These are phyloP conservation scores for Sistotremastrum niveocremeum DNA, from an alignment of 768 basidiomycete genomes.

Conservation along the genomic window DNA sequence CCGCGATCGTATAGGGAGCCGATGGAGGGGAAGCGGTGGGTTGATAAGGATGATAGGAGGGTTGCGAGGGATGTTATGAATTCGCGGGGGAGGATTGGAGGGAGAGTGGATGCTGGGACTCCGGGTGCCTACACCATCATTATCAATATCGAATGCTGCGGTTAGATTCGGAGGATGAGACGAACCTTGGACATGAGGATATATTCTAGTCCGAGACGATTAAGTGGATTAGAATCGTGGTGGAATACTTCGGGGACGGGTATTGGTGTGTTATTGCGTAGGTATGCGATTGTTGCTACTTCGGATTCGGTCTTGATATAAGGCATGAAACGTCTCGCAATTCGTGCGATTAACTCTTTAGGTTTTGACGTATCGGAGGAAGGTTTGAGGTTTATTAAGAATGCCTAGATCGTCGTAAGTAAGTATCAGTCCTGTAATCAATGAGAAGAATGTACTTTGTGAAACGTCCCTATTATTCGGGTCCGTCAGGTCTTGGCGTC, in stretches of 20 bases:
- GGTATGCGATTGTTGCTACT: slow-evolving; percentile 72
- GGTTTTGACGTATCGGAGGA: slow-evolving; percentile 31
- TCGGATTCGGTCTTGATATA: slow-evolving; percentile 80
- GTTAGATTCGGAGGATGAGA: slow-evolving; percentile 1
- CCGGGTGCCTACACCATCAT: background rate
- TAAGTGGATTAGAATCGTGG: slow-evolving; percentile 74
- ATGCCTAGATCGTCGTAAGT: slow-evolving; percentile 1
- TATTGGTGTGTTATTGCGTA: slow-evolving; percentile 53
- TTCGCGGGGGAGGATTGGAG: slow-evolving; percentile 9
- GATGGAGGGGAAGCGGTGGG: slow-evolving; percentile 13
- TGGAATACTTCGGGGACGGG: slow-evolving; percentile 67
- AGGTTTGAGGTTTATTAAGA: slow-evolving; percentile 64
- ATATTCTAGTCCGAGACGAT: slow-evolving; percentile 73
- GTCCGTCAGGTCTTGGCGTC: slow-evolving; percentile 7
- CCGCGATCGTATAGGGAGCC: slow-evolving; percentile 16
- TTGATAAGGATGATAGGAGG: slow-evolving; percentile 12
- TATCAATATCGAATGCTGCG: background rate
- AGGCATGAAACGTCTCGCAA: slow-evolving; percentile 78
- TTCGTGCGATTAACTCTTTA: slow-evolving; percentile 54
- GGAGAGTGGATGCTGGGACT: slow-evolving; percentile 3
- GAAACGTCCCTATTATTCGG: slow-evolving; percentile 53
- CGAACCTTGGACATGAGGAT: slow-evolving; percentile 78
- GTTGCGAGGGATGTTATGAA: slow-evolving; percentile 17
- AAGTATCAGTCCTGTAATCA: slow-evolving; percentile 5
- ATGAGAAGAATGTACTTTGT: slow-evolving; percentile 39